phyloP scores from a whole-genome alignment of 2,329 filamentous ascomycete genomes.

The Purpureocillium lavendulum region DNA sequence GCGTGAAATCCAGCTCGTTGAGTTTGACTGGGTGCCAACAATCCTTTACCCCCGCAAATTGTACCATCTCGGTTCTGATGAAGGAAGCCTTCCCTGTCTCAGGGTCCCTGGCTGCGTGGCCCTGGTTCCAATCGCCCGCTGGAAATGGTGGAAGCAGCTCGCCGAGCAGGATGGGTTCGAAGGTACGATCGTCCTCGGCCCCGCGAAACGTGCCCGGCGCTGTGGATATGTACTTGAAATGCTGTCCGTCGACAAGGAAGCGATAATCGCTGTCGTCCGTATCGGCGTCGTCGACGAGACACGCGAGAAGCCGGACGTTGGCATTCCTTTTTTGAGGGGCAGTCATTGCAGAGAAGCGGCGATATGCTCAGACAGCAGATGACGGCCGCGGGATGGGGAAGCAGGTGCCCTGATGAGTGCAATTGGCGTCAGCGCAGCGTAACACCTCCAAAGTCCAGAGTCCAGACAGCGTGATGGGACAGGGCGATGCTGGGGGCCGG shows the following conservation, averaged over 20 bases:
- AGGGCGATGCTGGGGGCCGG: too few species aligned
- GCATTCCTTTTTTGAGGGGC: constrained; percentile 7
- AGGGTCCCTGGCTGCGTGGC: constrained; percentile 10
- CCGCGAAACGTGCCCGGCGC: constrained; percentile 15
- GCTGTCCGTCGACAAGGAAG: constrained; percentile 15
- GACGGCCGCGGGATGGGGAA: too few species aligned
- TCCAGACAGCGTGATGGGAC: too few species aligned
- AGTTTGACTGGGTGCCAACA: constrained; percentile 14
- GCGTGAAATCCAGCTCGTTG: constrained; percentile 16
- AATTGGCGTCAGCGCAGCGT: too few species aligned
- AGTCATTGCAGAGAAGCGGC: background rate
- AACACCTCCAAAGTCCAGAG: too few species aligned
- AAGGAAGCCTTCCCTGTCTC: constrained; percentile 12
- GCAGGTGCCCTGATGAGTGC: too few species aligned
- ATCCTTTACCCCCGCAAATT: constrained; percentile 11
- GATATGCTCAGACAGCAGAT: too few species aligned
- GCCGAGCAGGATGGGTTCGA: constrained; percentile 15
- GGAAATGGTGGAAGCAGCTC: constrained; percentile 17
- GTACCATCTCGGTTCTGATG: constrained; percentile 9
- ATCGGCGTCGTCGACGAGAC: constrained; percentile 14
- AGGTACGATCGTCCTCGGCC: constrained; percentile 15
- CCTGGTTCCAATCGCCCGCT: constrained; percentile 15
- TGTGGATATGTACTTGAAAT: constrained; percentile 16
- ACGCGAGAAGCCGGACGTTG: constrained; percentile 17
- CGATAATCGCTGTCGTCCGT: constrained; percentile 16